phyloP scores from a whole-genome alignment of 2,329 filamentous ascomycete genomes.

The Epichloe elymi region DNA sequence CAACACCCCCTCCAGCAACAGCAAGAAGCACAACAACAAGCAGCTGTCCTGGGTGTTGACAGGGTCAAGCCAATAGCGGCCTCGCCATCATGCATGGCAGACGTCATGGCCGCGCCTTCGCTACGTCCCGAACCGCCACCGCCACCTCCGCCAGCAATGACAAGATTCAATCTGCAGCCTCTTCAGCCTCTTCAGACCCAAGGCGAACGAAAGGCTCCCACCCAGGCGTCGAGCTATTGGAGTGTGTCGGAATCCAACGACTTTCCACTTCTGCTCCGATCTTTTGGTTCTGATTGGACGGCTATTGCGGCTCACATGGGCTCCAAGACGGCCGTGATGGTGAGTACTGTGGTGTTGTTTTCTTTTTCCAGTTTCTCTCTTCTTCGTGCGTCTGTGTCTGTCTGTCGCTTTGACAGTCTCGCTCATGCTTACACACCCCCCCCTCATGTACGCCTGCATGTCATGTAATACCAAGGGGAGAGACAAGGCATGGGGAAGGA shows the following conservation, averaged over 20 bases:
- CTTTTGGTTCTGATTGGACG: slow-evolving; percentile 69
- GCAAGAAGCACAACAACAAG: slow-evolving; percentile 10
- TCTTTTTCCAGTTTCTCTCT: not conserved
- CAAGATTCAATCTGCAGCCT: slow-evolving; percentile 37
- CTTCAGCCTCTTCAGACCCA: slow-evolving; percentile 19
- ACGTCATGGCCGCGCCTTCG: slow-evolving; percentile 43
- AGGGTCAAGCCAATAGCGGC: slow-evolving; percentile 21
- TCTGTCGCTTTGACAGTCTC: not conserved
- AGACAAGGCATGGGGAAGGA: not conserved
- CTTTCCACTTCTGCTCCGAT: slow-evolving; percentile 56
- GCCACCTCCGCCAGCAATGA: slow-evolving; percentile 31
- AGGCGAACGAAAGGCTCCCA: slow-evolving; percentile 37
- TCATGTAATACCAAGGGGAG: slow-evolving; percentile 1
- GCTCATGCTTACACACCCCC: not conserved
- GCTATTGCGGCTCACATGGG: slow-evolving; percentile 68
- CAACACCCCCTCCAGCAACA: not conserved
- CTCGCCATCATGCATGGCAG: slow-evolving; percentile 26
- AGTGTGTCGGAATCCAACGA: slow-evolving; percentile 70
- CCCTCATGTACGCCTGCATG: not conserved
- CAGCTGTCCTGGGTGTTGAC: slow-evolving; percentile 18
- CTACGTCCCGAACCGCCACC: slow-evolving; percentile 40
- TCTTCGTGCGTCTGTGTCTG: not conserved
- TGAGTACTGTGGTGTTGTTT: slow-evolving; percentile 24
- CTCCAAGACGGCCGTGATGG: slow-evolving; percentile 79
- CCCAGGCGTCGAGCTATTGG: slow-evolving; percentile 71